Evolutionary conservation across 441 rosid species (phyloP), one percentile per base, ranked within the genome.

Genomic region (Corymbia citriodora): DNA sequence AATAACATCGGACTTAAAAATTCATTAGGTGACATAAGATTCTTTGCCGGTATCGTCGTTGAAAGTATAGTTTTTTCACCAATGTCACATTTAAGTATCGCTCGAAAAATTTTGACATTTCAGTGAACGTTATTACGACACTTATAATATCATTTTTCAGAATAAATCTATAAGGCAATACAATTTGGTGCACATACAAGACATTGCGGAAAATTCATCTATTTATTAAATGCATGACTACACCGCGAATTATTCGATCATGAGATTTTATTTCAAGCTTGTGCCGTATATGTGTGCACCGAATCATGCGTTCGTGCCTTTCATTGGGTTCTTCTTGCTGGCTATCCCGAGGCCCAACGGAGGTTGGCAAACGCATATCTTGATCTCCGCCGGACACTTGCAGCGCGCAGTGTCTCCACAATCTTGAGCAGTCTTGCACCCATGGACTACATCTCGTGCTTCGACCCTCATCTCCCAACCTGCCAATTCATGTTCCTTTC

Each of bases 91-190:
- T 8, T 29, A 3, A 29, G 70, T 29, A 63, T 63, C 4, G 6
- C 14, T 63, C 29, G 18, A 63, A 63, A 63, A 63, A 1, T 0
- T 0, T 6, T 25, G n/a, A 63, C 0, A 63, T 29, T 29, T 0
- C 13, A 29, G 15, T 63, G 4, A 63, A 8, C 3, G 0, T 0
- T 1, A 1, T 63, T 27, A 63, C 29, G 15, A 13, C 2, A 0
- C n/a, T 63, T 63, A 0, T 29, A 29, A 2, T 13, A 0, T 61
- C 2, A 1, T 29, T 2, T 61, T 55, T 55, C 10, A 0, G 3
- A 57, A 57, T 0, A 63, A 63, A 1, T 65, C 36, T 1, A 65
- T n/a, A 12, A n/a, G 72, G n/a, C 0, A 65, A 65, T n/a, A n/a
- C 18, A 8, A n/a, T 63, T 29, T 29, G 36, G 72, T n/a, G 72